Evolutionary conservation across 176 grass and related monocot species (phyloP), one percentile per base, ranked within the genome.

Genomic region (Rhynchospora pubera): DNA sequence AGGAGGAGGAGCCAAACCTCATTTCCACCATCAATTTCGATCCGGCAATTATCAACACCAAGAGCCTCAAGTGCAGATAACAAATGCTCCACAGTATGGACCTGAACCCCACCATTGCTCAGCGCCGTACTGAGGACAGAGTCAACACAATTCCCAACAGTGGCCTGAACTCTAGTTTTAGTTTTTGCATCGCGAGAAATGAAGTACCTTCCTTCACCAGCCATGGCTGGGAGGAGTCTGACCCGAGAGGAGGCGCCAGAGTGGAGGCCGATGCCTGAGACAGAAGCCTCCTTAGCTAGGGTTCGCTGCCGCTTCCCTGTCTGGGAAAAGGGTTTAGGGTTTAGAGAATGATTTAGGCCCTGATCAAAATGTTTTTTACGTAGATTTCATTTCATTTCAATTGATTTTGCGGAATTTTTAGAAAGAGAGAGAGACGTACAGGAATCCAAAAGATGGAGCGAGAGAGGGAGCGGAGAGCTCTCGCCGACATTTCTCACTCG

Each of bases 181-280:
- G 24, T 2, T n/a, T n/a, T n/a, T n/a, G n/a, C n/a, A 46, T 46
- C 46, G 1, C 57, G 79, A 12, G 87, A 45, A 3, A 93, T 72
- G 85, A 98, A 98, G 80, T 91, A 94, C 50, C 96, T 85, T 7
- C 96, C 92, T 65, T 95, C 96, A 3, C 96, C 96, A n/a, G 96
- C 91, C 75, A 57, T 67, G 26, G 96, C 91, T 24, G 96, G 96
- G 24, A 91, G 23, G 26, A 98, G 84, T 32, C 63, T 88, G 58
- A 88, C 87, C 21, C 84, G 87, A 53, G 86, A 66, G 30, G 50
- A 9, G 42, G 39, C 51, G 2, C 92, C 92, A 18, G 90, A 93
- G 89, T 93, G 92, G 58, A 99, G 89, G 19, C 92, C 91, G 53
- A 87, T 85, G 70, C 96, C 96, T 6, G 92, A 88, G 48, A 80